These are phyloP conservation scores for Bruguiera gymnorhiza DNA, from an alignment of 345 rosid species.

Conservation along the genomic window DNA sequence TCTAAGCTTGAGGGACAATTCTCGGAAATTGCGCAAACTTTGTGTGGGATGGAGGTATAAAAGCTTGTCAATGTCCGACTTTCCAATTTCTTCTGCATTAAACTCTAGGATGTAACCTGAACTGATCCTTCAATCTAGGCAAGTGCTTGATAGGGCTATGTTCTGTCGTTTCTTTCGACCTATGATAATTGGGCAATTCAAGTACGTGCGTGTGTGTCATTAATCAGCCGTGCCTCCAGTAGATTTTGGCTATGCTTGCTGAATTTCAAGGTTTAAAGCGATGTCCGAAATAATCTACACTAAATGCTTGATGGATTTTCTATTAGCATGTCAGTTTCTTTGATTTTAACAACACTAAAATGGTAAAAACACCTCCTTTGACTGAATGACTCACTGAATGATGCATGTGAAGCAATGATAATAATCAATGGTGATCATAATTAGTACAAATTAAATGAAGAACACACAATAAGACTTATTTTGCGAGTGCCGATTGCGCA, in stretches of 20 bases:
- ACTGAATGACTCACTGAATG: background rate
- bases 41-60: conserved; percentile 53
- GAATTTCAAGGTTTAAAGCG: background rate
- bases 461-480: no score
- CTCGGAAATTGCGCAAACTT: conserved; percentile 40
- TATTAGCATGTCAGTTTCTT: background rate
- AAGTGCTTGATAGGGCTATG: no score
- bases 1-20: conserved; percentile 55
- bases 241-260: background rate
- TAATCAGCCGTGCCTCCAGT: background rate
- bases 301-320: background rate
- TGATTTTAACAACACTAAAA: background rate
- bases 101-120: no score
- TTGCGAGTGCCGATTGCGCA: conserved; percentile 23
- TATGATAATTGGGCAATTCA: no score
- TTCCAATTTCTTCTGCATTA: no score
- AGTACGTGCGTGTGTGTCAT: no score
- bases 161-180: no score
- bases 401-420: no score
- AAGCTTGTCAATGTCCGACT: background rate
- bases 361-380: background rate
- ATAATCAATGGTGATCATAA: no score
- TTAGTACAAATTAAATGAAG: no score
- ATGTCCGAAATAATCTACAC: background rate
- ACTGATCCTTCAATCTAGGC: no score